Base-by-base conservation (phyloP, 2,329 filamentous ascomycete species). In the Pestalotiopsis sp. region DNA sequence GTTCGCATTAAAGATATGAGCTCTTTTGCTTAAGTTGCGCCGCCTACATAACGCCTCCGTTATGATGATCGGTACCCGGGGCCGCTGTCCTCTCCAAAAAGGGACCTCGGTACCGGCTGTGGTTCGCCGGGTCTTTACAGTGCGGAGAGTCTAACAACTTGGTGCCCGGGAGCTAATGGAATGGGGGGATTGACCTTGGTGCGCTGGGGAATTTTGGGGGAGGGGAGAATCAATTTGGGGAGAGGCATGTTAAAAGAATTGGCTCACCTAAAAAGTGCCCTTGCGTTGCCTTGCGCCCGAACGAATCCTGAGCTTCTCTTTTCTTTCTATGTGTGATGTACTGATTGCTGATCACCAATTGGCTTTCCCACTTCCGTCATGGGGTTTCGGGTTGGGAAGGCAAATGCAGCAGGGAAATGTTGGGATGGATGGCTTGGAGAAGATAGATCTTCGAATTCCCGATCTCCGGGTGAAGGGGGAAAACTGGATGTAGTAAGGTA, bases 101-200 rank as follows among this genome's bases (percentile, higher is more conserved):
- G 38, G 23, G 59, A 67, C 41, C 59, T 67, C 65, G 65, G 65
- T 62, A 31, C 58, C 65, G 65, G 65, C 65, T 61, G 41, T 17
- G 20, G 65, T 23, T 60, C 65, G 58, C 57, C 65, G 65, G 59
- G 59, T 58, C 11, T n/a, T 60, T 38, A 49, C 27, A 62, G 65
- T 63, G 64, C 64, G 64, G 55, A 66, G 55, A 31, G 38, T n/a
- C 41, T 31, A 25, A 36, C 31, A 9, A 49, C 38, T 66, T 59
- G 64, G 45, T 9, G 20, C 17, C 64, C 52, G 64, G 13, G n/a
- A 17, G 63, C 63, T 31, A 57, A 45, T 20, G 63, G 31, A 65
- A 45, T n/a, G 52, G 52, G n/a, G n/a, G 63, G 63, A 20, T n/a
- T 38, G 25, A 39, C n/a, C 38, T 31, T 20, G 31, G 31, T 27